phyloP scores from a whole-genome alignment of 2,329 filamentous ascomycete species.

The Colletotrichum noveboracense region DNA sequence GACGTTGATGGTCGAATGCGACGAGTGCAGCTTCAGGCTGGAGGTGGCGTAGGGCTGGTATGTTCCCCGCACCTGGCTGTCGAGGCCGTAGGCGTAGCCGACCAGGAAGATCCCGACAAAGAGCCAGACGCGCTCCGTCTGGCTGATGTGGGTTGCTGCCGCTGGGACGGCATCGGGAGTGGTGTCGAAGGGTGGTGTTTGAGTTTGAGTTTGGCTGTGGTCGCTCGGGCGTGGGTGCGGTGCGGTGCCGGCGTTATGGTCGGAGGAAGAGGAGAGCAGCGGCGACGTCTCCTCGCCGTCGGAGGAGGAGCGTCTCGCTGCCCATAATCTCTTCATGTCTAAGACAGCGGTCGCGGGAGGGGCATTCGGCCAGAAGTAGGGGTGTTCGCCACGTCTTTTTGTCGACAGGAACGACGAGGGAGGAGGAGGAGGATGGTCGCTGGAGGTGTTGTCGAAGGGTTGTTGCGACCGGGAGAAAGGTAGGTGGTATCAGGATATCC shows the following conservation, averaged over 20 bases:
- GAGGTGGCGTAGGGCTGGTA: slow-evolving; percentile 63
- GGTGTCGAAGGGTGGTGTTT: slow-evolving; percentile 47
- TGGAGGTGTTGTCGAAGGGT: background rate
- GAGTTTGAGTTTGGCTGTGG: background rate
- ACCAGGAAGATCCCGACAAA: slow-evolving; percentile 64
- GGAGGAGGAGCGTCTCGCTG: background rate
- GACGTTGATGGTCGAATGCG: slow-evolving; percentile 63
- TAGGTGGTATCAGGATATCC: background rate
- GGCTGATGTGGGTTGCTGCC: slow-evolving; percentile 46
- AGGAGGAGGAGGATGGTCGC: background rate
- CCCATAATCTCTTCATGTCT: slow-evolving; percentile 1
- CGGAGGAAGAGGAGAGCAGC: background rate
- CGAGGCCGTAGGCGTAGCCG: slow-evolving; percentile 64
- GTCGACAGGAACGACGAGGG: background rate
- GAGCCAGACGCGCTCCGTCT: slow-evolving; percentile 52
- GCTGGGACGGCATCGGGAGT: slow-evolving; percentile 52
- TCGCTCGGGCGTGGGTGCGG: background rate
- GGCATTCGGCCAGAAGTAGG: background rate
- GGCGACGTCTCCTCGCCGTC: slow-evolving; percentile 16
- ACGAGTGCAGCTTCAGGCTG: slow-evolving; percentile 56
- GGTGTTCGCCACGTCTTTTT: background rate
- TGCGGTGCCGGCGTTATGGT: background rate
- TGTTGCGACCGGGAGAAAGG: background rate
- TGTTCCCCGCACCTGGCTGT: slow-evolving; percentile 54
- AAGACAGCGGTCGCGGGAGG: background rate